A percentile compares a stretch with the other conserved stretches of the same genome.
These are phyloP conservation scores for Papiliotrema fonsecae DNA, from an alignment of 1,284 basidiomycete genomes.

Conservation along the genomic window DNA sequence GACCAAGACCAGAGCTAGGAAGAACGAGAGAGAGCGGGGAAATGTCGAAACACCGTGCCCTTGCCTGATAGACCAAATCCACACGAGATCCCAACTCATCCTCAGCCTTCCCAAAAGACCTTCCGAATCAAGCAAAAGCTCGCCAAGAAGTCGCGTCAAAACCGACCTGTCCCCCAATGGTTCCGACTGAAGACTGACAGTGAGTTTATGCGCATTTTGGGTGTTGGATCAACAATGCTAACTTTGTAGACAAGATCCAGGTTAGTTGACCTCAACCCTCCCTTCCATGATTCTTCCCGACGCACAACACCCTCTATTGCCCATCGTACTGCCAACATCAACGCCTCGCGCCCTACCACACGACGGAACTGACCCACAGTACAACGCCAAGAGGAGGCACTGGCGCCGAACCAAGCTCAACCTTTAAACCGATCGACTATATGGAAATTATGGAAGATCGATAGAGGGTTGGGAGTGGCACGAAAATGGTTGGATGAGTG, in stretches of 20 bases:
- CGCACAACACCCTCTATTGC: neutral
- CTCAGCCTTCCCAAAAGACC: constrained; percentile 92
- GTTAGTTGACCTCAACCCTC: constrained; percentile 54
- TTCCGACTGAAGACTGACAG: constrained; percentile 94
- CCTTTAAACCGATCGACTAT: constrained; percentile 57
- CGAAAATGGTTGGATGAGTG: neutral
- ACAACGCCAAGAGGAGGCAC: constrained; percentile 90
- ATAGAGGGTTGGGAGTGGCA: neutral
- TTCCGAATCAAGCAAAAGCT: constrained; percentile 81
- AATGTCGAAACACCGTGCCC: too few relatives aligned
- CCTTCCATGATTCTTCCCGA: neutral
- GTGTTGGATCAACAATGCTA: neutral
- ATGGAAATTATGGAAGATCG: neutral
- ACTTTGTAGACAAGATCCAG: constrained; percentile 66
- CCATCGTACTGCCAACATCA: neutral
- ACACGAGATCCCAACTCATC: neutral
- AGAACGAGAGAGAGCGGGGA: too few relatives aligned
- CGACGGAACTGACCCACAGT: constrained; percentile 50
- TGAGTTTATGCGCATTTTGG: constrained; percentile 20
- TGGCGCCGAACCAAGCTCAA: constrained; percentile 94
- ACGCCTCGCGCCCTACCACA: neutral
- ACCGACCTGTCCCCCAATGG: constrained; percentile 97
- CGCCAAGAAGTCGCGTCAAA: constrained; percentile 92
- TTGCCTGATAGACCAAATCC: too few relatives aligned
- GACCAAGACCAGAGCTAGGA: too few relatives aligned